Percentiles rank a stretch among this genome's conserved stretches.
Conservation (phyloP, 2,329 filamentous ascomycete genomes). For the Colletotrichum zoysiae region DNA sequence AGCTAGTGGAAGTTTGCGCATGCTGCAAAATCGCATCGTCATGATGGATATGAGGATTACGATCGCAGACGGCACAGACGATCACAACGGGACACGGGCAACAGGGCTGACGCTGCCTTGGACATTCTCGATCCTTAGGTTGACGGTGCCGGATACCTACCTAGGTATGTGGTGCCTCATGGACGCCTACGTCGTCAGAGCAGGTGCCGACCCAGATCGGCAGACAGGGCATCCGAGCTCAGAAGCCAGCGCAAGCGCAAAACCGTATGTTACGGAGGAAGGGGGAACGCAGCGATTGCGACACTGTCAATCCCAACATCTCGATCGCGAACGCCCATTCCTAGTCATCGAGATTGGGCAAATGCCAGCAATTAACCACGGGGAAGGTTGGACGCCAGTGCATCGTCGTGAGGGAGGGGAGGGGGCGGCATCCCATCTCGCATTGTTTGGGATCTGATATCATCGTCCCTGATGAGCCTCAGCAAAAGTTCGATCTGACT, state of each 20-base stretch:
- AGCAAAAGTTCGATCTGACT: slow-evolving; percentile 27
- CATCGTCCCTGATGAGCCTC: slow-evolving; percentile 34
- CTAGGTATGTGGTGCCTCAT: background rate
- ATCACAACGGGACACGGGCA: slow-evolving; percentile 21
- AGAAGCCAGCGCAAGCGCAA: background rate
- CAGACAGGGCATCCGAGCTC: background rate
- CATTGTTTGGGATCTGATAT: slow-evolving; percentile 37
- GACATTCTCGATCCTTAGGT: background rate
- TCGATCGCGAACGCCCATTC: slow-evolving; percentile 42
- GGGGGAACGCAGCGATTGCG: background rate
- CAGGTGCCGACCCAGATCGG: background rate
- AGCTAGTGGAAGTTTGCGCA: slow-evolving; percentile 10
- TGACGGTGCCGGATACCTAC: background rate
- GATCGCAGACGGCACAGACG: slow-evolving; percentile 31
- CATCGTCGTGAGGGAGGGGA: slow-evolving; percentile 17
- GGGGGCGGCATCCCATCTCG: slow-evolving; percentile 26
- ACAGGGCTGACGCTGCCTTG: slow-evolving; percentile 25
- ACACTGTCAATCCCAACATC: slow-evolving; percentile 40
- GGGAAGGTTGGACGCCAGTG: slow-evolving; percentile 34
- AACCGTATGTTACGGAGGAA: slow-evolving; percentile 38
- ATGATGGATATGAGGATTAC: background rate
- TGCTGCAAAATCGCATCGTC: slow-evolving; percentile 11
- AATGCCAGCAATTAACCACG: slow-evolving; percentile 34
- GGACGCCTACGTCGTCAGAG: background rate
- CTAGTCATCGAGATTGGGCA: slow-evolving; percentile 40